Evolutionary conservation across 2,329 filamentous ascomycete genomes (phyloP).

Genomic region (Incumbomyces delicatus): DNA sequence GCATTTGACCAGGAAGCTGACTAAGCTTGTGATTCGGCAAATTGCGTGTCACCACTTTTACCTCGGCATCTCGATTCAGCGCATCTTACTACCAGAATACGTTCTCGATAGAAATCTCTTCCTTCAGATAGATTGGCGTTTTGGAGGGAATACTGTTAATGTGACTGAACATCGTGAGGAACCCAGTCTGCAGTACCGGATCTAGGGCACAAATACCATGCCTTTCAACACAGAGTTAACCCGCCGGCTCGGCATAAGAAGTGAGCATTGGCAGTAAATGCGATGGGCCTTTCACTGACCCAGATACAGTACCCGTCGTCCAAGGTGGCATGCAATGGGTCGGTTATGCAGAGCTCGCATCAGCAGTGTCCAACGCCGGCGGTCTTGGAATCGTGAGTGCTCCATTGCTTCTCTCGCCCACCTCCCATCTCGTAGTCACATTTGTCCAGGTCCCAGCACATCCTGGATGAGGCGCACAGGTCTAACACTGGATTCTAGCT

Average conservation of each 20-base stretch:
- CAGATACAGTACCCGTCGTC: constrained; percentile 34
- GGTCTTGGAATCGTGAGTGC: constrained; percentile 39
- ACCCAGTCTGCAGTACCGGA: no score
- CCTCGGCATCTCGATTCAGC: constrained; percentile 2
- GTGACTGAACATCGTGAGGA: no score
- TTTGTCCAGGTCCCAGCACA: no score
- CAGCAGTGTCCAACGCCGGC: constrained; percentile 44
- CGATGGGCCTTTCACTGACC: not conserved
- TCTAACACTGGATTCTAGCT: constrained; percentile 25
- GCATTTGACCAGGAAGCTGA: no score
- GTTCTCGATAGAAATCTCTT: no score
- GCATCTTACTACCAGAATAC: not conserved
- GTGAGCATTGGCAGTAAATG: constrained; percentile 21
- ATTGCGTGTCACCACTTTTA: not conserved
- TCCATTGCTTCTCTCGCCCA: not conserved
- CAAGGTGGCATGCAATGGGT: constrained; percentile 50
- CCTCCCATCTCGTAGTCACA: constrained; percentile 3
- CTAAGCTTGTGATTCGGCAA: no score
- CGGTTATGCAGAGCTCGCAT: constrained; percentile 43
- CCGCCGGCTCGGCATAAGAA: constrained; percentile 45
- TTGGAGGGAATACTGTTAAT: no score
- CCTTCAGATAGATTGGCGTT: not conserved
- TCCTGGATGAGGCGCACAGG: no score
- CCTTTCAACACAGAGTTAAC: constrained; percentile 57
- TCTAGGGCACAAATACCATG: constrained; percentile 31